Base-by-base conservation (phyloP, 495 filamentous ascomycete species). In the Penicillium samsonianum region DNA sequence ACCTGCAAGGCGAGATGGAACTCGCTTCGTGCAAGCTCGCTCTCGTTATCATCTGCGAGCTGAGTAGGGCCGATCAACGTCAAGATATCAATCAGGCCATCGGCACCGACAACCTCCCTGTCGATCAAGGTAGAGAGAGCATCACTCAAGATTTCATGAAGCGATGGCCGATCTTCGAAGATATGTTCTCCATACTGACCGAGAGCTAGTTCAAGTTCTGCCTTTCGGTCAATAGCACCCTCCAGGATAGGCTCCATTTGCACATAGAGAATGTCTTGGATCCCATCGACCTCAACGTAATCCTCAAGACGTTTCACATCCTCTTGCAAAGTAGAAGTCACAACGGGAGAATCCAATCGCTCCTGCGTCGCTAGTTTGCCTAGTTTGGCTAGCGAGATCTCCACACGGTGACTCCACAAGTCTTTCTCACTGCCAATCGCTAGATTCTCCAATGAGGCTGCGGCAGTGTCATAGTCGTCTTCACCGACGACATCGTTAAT, bases 321-420 rank as follows among this genome's bases (percentile, higher is more conserved):
- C 55, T 68, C 61, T 47, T 74, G 58, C 14, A 67, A 57, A 50
- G 68, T 54, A 7, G 70, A 63, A 53, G 55, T 31, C 20, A 63
- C 45, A 23, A 37, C 42, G 8, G 50, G 17, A 2, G 56, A 28
- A 23, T 67, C 61, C 10, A 64, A 63, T 53, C 74, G 74, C 43
- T 78, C 72, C 51, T 66, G 65, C 20, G 76, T 85, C 28, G 89
- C 88, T 56, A 97, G 68, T 55, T 87, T 79, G 14, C 89, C 82
- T 9, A 98, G 75, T 71, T 96, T 96, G 11, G 89, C 85, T 20
- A 98, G 78, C 44, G 90, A 92, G n/a, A 96, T 75, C 67, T 96
- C 85, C 35, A 95, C 87, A 67, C 94, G 94, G 70, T 93, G 90
- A 70, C 81, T 89, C 92, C 92, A 96, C 10, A 93, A 68, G 48